Conservation (phyloP, 331 rosid species). For the Telfairia occidentalis region DNA sequence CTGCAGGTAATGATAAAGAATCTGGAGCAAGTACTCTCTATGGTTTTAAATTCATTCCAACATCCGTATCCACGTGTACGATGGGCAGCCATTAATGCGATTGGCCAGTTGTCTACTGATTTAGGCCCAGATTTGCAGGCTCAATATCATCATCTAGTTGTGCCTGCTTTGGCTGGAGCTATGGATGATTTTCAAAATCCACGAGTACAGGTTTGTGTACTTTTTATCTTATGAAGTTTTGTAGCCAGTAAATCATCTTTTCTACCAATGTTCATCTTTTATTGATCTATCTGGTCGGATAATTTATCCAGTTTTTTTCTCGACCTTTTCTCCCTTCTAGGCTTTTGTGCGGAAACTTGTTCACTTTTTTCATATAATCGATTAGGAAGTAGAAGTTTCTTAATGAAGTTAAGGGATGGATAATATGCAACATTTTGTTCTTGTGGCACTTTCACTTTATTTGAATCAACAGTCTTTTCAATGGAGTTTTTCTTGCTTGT, state of each 20-base stretch:
- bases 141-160: conserved; percentile 67
- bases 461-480: background rate
- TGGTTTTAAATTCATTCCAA: conserved; percentile 82
- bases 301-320: background rate
- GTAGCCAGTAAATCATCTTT: background rate
- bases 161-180: conserved; percentile 79
- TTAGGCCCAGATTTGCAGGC: conserved; percentile 94
- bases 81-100: conserved; percentile 98
- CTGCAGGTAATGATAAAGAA: conserved; percentile 78
- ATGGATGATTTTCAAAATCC: conserved; percentile 98
- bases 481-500: background rate
- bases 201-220: conserved; percentile 68
- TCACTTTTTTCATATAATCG: background rate
- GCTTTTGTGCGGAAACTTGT: background rate
- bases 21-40: conserved; percentile 90
- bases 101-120: conserved; percentile 91
- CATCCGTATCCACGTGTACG: conserved; percentile 96
- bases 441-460: background rate
- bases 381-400: background rate
- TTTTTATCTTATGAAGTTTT: background rate
- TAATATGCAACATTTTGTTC: background rate
- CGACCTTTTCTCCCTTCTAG: background rate
- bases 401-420: background rate
- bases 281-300: background rate
- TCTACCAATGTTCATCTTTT: background rate